Base-by-base conservation (phyloP, 805 yeast species). In the Lipomyces spencermartinsiae region DNA sequence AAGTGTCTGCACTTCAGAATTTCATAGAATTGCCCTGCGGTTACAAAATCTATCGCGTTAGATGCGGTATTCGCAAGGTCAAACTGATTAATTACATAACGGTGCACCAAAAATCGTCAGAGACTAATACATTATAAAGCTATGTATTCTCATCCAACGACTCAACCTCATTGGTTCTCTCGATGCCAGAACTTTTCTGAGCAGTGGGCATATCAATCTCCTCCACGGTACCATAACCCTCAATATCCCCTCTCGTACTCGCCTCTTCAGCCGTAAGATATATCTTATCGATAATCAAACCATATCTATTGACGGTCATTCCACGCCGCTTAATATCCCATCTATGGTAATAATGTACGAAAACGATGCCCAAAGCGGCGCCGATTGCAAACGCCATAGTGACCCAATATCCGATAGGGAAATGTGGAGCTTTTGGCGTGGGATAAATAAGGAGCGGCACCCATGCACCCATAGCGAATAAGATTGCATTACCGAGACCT, bases 361-460 rank as follows among this genome's bases (percentile, higher is more conserved):
- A 59, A 22, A 76, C 67, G 51, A 55, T 34, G 2, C n/a, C 22
- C 25, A 31, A 8, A 19, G n/a, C 56, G 3, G 63, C 35, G 19
- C 46, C 53, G 34, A 63, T 14, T n/a, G 19, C 9, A 8, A 51
- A 61, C 9, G 37, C 65, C 68, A 72, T 25, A 66, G 70, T 34
- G 16, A 43, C 33, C 56, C 35, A 61, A 59, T 64, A 74, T 1
- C 77, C 77, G 61, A 74, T 73, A 51, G 64, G 66, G 39, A 64
- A 74, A 22, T 73, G 61, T 12, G 76, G 76, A 2, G 75, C 73
- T 25, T 74, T 75, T 1, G 67, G 73, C 4, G 76, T 74, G 51
- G 73, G 71, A 81, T 82, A 82, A 9, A 81, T 81, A 37, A 82
- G 72, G 10, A 83, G 80, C 1, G 86, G 77, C 39, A 78, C 59